A percentile compares a stretch with the other conserved stretches of the same genome.
Evolutionary conservation across 2,329 filamentous ascomycete genomes (phyloP).

Genomic region (Colletotrichum sp.): DNA sequence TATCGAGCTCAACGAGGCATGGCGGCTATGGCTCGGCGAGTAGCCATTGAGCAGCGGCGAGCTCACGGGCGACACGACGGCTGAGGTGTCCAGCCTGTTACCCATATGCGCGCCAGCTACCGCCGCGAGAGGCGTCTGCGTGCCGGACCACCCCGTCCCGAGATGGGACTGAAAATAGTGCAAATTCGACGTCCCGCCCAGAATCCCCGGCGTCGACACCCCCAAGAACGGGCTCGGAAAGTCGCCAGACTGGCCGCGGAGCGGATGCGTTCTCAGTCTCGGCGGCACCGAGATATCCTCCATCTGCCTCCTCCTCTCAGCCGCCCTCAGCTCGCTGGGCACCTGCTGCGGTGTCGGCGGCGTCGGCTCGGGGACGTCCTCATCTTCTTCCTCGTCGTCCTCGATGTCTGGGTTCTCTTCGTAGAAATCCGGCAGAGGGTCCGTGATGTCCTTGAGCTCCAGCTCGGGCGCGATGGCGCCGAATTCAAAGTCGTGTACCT

Average conservation of each 20-base stretch:
- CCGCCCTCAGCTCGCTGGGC: conserved; percentile 19
- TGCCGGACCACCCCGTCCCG: conserved; percentile 72
- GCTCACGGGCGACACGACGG: conserved; percentile 7
- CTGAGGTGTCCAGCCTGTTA: conserved; percentile 26
- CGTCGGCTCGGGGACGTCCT: conserved; percentile 34
- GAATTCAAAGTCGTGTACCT: conserved; percentile 93
- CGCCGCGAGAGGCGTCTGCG: conserved; percentile 79
- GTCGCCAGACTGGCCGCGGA: conserved; percentile 37
- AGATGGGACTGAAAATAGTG: conserved; percentile 85
- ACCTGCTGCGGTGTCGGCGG: conserved; percentile 9
- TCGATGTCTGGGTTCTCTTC: conserved; percentile 72
- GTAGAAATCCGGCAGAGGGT: conserved; percentile 96
- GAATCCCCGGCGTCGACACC: conserved; percentile 65
- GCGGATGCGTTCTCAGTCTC: conserved; percentile 43
- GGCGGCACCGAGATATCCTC: conserved; percentile 30
- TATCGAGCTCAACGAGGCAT: conserved; percentile 51
- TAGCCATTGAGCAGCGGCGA: conserved; percentile 12
- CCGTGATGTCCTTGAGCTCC: conserved; percentile 95
- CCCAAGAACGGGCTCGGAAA: conserved; percentile 62
- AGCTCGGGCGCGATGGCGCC: conserved; percentile 82
- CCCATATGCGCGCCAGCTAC: conserved; percentile 69
- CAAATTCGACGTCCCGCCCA: conserved; percentile 77
- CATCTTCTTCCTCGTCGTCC: conserved; percentile 48
- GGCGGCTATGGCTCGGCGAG: conserved; percentile 43
- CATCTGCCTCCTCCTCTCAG: conserved; percentile 22